phyloP scores from a whole-genome alignment of 352 stramenopile genomes.

The Pythium apleroticum region DNA sequence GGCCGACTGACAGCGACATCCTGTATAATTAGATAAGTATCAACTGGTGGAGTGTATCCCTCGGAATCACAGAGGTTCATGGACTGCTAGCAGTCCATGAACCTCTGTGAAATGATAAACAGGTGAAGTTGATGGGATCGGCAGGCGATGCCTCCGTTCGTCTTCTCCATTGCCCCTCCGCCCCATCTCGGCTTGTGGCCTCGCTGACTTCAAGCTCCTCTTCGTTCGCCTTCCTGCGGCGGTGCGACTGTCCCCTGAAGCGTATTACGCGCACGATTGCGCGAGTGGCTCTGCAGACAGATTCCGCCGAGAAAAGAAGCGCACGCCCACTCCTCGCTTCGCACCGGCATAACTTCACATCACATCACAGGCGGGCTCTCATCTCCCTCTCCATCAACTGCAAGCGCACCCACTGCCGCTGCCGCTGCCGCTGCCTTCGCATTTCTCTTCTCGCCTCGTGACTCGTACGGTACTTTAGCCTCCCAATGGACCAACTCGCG shows the following conservation, averaged over 20 bases:
- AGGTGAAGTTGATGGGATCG: not conserved
- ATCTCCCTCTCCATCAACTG: not conserved
- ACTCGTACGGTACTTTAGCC: too few species aligned
- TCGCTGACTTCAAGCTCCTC: conserved; percentile 2
- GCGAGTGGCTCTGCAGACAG: not conserved
- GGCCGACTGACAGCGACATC: too few species aligned
- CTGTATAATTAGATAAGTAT: too few species aligned
- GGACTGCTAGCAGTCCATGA: too few species aligned
- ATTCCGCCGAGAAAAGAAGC: conserved; percentile 16
- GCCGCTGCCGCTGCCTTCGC: not conserved
- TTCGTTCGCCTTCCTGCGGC: not conserved
- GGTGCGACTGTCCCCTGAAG: not conserved
- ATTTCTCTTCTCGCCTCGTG: not conserved
- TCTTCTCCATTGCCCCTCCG: not conserved
- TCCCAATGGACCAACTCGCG: conserved; percentile 15
- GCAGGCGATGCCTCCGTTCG: too few species aligned
- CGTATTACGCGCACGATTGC: conserved; percentile 20
- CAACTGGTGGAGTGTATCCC: not conserved
- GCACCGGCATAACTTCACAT: conserved; percentile 5
- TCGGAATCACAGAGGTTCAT: too few species aligned
- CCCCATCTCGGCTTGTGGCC: not conserved
- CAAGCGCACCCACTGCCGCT: not conserved
- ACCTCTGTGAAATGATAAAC: not conserved
- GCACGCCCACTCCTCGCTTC: not conserved
- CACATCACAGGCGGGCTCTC: not conserved